These are phyloP conservation scores for Cutaneotrichosporon sp. DNA, from an alignment of 1,284 basidiomycete species.

Conservation along the genomic window DNA sequence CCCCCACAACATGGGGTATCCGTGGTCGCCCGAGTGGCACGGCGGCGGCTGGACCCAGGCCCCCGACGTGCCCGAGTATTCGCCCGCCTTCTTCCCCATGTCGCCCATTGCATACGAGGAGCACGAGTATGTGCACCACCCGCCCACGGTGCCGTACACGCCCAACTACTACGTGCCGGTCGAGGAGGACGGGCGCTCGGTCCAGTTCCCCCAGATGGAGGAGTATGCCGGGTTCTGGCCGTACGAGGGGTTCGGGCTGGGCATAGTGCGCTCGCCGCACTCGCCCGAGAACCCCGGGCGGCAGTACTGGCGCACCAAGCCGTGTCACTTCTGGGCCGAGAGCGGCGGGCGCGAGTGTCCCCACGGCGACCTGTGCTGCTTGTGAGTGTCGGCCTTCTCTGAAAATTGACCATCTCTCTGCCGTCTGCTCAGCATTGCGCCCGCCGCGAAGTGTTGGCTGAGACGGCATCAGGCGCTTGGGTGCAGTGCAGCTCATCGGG, in stretches of 20 bases:
- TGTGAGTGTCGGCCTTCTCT: constrained; percentile 33
- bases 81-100: neutral
- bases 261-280: neutral
- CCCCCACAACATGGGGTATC: neutral
- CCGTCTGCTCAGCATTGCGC: too few species aligned
- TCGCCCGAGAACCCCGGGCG: neutral
- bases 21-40: neutral
- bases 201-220: neutral
- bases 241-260: constrained; percentile 32
- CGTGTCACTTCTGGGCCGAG: constrained; percentile 47
- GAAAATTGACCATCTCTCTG: too few species aligned
- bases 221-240: neutral
- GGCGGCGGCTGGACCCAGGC: neutral
- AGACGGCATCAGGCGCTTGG: too few species aligned
- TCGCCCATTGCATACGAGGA: neutral
- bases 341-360: constrained; percentile 37
- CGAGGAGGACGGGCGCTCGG: neutral
- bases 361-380: constrained; percentile 47
- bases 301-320: constrained; percentile 31
- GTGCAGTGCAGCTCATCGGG: too few species aligned
- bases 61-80: neutral
- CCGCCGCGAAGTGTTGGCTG: too few species aligned
- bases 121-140: neutral
- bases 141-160: neutral
- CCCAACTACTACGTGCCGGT: neutral